Conservation (phyloP, 495 filamentous ascomycete species). For the Sabuloglossum arenarium region DNA sequence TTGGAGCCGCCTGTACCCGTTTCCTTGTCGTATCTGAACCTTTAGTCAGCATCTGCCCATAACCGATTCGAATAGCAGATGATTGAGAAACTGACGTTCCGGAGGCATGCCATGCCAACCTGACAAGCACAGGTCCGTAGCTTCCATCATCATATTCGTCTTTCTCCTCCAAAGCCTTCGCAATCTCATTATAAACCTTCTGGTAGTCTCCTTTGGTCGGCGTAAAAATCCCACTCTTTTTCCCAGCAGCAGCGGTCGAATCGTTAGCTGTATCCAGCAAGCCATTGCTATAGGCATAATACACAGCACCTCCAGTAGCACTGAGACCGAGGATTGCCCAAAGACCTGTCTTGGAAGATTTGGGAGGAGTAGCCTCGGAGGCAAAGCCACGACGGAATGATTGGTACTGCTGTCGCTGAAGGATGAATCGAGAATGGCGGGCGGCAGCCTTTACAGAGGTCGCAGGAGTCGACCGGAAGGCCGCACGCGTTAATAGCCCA, state of each 20-base stretch:
- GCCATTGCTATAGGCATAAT: slow-evolving; percentile 35
- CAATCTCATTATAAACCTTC: slow-evolving; percentile 83
- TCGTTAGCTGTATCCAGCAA: slow-evolving; percentile 11
- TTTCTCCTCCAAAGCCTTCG: slow-evolving; percentile 56
- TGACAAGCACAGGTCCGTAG: slow-evolving; percentile 76
- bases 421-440: slow-evolving; percentile 34
- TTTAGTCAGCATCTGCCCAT: not conserved
- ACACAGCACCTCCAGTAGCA: slow-evolving; percentile 42
- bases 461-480: slow-evolving; percentile 27
- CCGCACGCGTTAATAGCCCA: slow-evolving; percentile 26
- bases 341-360: slow-evolving; percentile 27
- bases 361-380: slow-evolving; percentile 34
- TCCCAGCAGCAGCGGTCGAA: slow-evolving; percentile 10
- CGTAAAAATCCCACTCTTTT: slow-evolving; percentile 35
- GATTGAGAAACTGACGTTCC: slow-evolving; percentile 8
- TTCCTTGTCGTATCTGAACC: slow-evolving; percentile 50
- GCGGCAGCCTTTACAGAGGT: slow-evolving; percentile 26
- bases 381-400: slow-evolving; percentile 57
- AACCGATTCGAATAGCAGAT: not conserved
- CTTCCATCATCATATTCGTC: slow-evolving; percentile 94
- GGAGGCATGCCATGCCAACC: slow-evolving; percentile 40
- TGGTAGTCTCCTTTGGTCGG: slow-evolving; percentile 82
- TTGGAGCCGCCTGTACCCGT: slow-evolving; percentile 88
- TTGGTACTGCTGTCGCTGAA: slow-evolving; percentile 39
- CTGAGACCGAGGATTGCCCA: slow-evolving; percentile 35